phyloP scores from a whole-genome alignment of 345 rosid genomes.

The Triadica sebifera region DNA sequence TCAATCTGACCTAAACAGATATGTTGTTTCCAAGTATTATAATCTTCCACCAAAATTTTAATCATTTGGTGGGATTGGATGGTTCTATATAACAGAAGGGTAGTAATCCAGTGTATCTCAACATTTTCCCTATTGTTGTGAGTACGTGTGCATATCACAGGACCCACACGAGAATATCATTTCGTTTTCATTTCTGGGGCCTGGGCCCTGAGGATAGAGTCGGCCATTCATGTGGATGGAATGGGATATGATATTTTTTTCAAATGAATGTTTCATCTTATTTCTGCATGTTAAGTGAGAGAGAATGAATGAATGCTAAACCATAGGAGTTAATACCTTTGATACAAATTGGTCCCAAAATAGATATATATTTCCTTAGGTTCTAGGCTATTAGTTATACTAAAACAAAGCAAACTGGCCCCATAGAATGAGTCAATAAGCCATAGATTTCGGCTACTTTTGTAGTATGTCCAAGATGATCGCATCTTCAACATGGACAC shows the following conservation, averaged over 20 bases:
- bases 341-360: too few relatives aligned
- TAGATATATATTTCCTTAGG: too few relatives aligned
- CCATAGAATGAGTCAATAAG: background rate
- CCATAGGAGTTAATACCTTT: too few relatives aligned
- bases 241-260: slow-evolving; percentile 3
- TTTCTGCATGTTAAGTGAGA: too few relatives aligned
- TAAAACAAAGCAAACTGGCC: background rate
- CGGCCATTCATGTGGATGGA: slow-evolving; percentile 42
- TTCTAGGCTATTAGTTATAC: too few relatives aligned
- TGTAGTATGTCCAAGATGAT: background rate
- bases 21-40: slow-evolving; percentile 15
- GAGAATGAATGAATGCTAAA: too few relatives aligned
- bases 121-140: background rate
- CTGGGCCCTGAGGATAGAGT: slow-evolving; percentile 2
- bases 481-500: background rate
- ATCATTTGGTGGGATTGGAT: slow-evolving; percentile 26
- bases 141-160: background rate
- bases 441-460: background rate
- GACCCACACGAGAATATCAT: background rate
- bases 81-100: slow-evolving; percentile 6
- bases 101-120: background rate
- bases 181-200: background rate
- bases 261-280: too few relatives aligned
- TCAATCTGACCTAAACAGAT: slow-evolving; percentile 24
- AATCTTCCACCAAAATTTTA: slow-evolving; percentile 18